These are phyloP conservation scores for Mercurialis annua DNA, from an alignment of 345 rosid genomes.

Conservation along the genomic window DNA sequence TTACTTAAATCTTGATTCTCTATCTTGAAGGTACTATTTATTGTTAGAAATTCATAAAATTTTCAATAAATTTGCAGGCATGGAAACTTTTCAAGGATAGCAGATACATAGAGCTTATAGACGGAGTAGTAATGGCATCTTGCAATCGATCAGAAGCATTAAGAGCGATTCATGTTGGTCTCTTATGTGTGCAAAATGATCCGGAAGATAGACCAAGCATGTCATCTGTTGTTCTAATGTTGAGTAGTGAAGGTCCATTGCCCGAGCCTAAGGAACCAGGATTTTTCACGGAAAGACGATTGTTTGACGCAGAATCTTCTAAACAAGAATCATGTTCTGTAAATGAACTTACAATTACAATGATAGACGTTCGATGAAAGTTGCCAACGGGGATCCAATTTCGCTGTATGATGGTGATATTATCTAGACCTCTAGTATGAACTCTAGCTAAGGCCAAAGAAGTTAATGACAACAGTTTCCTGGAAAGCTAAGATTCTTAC, in stretches of 20 bases:
- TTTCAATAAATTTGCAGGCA: not conserved
- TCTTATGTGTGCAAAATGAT: conserved; percentile 37
- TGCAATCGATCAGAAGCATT: not conserved
- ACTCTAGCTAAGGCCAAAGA: no score
- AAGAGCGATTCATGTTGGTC: conserved; percentile 28
- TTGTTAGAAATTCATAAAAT: not conserved
- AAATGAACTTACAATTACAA: conserved; percentile 1
- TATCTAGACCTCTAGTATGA: no score
- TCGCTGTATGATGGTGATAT: no score
- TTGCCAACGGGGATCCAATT: no score
- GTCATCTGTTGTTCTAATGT: no score
- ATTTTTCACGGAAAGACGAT: conserved; percentile 12
- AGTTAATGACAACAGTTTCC: no score
- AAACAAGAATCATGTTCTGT: not conserved
- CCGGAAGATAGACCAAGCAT: no score
- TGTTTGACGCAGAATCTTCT: not conserved
- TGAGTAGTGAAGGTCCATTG: no score
- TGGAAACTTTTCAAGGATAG: conserved; percentile 31
- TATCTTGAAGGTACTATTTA: not conserved
- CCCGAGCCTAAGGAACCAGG: no score
- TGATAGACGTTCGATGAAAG: no score
- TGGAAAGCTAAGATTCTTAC: no score
- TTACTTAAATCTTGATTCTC: not conserved
- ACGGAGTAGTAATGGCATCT: conserved; percentile 14
- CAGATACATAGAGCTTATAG: conserved; percentile 21